Conservation (phyloP, 441 rosid genomes). For the Mallotus repandus region DNA sequence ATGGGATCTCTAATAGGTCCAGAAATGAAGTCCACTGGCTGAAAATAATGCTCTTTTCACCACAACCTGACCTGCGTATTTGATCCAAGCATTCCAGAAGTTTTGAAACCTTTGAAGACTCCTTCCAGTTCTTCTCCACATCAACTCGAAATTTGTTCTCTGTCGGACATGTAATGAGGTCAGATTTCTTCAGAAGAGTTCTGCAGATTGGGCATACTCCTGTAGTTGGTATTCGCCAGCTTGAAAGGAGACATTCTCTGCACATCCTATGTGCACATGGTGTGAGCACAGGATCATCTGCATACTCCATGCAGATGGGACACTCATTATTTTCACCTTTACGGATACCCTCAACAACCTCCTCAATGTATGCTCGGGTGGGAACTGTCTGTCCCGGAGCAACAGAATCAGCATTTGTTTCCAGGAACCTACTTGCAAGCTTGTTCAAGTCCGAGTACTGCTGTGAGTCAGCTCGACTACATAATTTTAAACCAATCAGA, state of each 20-base stretch:
- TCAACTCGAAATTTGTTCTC: constrained; percentile 57
- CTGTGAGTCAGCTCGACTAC: constrained; percentile 52
- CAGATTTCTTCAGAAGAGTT: constrained; percentile 41
- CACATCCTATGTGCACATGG: constrained; percentile 75
- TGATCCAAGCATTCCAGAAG: constrained; percentile 52
- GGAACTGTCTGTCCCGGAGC: constrained; percentile 36
- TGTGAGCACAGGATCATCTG: constrained; percentile 77
- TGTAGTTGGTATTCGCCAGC: constrained; percentile 49
- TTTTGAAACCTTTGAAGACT: constrained; percentile 59
- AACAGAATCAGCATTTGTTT: constrained; percentile 32
- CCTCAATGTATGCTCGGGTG: constrained; percentile 49
- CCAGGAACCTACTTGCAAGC: constrained; percentile 60
- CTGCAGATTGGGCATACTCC: constrained; percentile 64
- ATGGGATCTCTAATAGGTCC: constrained; percentile 61
- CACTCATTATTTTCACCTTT: constrained; percentile 55
- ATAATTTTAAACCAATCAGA: neutral
- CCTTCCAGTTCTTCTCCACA: constrained; percentile 60
- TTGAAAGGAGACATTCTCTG: constrained; percentile 62
- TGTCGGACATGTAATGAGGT: constrained; percentile 60
- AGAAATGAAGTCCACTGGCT: constrained; percentile 77
- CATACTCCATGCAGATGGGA: constrained; percentile 66
- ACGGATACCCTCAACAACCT: constrained; percentile 52
- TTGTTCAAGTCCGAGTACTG: constrained; percentile 55
- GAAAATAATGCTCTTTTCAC: constrained; percentile 67
- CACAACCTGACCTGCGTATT: constrained; percentile 34